Percentiles rank a stretch among this genome's conserved stretches.
Evolutionary conservation across 1,139 yeast species (phyloP).

Genomic region (Candida gigantensis): DNA sequence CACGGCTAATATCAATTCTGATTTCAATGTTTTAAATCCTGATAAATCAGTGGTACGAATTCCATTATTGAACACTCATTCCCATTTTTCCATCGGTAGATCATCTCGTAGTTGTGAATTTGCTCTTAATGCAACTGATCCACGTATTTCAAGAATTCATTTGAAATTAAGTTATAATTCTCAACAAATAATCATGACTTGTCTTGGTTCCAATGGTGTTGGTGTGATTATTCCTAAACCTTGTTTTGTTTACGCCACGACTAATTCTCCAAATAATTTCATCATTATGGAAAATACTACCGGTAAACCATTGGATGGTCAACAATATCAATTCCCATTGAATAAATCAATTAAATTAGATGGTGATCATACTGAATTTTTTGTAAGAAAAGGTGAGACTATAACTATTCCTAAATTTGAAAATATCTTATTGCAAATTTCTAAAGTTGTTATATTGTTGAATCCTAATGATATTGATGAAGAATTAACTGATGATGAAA

Average conservation of each 20-base stretch:
- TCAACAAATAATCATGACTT: slow-evolving; percentile 42
- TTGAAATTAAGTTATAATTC: slow-evolving; percentile 31
- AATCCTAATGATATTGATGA: slow-evolving; percentile 51
- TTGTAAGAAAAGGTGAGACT: slow-evolving; percentile 54
- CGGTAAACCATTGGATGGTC: slow-evolving; percentile 21
- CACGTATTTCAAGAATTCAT: slow-evolving; percentile 70
- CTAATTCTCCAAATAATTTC: slow-evolving; percentile 30
- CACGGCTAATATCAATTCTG: slow-evolving; percentile 24
- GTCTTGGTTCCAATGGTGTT: slow-evolving; percentile 73
- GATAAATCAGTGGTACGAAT: slow-evolving; percentile 38
- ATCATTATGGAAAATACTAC: slow-evolving; percentile 32
- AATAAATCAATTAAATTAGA: slow-evolving; percentile 44
- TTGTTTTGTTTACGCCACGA: slow-evolving; percentile 34
- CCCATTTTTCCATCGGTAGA: slow-evolving; percentile 53
- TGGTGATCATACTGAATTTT: slow-evolving; percentile 55
- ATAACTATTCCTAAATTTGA: slow-evolving; percentile 55
- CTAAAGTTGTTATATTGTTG: slow-evolving; percentile 58
- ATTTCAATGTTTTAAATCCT: slow-evolving; percentile 44
- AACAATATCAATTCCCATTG: slow-evolving; percentile 15
- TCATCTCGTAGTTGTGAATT: slow-evolving; percentile 64
- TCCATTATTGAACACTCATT: slow-evolving; percentile 28
- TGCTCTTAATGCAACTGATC: slow-evolving; percentile 54
- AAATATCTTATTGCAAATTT: slow-evolving; percentile 62
- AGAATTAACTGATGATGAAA: slow-evolving; percentile 23
- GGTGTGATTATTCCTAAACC: slow-evolving; percentile 59